Percentiles rank a stretch among this genome's conserved stretches.
Conservation (phyloP, 148 eudicot genomes). For the Rheum nobile region DNA sequence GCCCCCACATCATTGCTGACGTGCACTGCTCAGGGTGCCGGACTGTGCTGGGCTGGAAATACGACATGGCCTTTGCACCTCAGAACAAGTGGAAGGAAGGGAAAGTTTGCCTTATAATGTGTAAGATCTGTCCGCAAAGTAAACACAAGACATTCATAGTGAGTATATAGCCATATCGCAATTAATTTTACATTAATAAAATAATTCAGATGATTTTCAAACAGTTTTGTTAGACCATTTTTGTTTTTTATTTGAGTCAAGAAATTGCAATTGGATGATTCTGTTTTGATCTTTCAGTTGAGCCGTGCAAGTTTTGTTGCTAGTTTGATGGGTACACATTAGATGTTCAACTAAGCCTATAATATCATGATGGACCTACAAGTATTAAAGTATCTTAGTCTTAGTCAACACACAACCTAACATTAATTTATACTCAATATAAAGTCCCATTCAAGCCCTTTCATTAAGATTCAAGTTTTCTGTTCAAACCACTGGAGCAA, state of each 20-base stretch:
- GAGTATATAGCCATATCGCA: too few relatives aligned
- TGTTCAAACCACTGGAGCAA: background rate
- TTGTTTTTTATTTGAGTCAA: background rate
- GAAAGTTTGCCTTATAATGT: too few relatives aligned
- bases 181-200: too few relatives aligned
- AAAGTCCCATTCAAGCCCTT: background rate
- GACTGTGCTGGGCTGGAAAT: background rate
- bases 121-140: too few relatives aligned
- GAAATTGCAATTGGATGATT: background rate
- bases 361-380: background rate
- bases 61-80: background rate
- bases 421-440: background rate
- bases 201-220: background rate
- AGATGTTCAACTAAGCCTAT: too few relatives aligned
- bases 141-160: too few relatives aligned
- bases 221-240: background rate
- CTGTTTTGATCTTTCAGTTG: background rate
- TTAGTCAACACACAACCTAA: background rate
- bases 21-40: background rate
- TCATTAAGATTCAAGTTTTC: background rate
- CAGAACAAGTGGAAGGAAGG: background rate
- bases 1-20: background rate
- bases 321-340: too few relatives aligned
- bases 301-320: background rate
- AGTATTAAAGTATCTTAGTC: background rate